Evolutionary conservation across 2,329 filamentous ascomycete species (phyloP), one percentile per base, ranked within the genome.

Genomic region (Ascochyta pisi): DNA sequence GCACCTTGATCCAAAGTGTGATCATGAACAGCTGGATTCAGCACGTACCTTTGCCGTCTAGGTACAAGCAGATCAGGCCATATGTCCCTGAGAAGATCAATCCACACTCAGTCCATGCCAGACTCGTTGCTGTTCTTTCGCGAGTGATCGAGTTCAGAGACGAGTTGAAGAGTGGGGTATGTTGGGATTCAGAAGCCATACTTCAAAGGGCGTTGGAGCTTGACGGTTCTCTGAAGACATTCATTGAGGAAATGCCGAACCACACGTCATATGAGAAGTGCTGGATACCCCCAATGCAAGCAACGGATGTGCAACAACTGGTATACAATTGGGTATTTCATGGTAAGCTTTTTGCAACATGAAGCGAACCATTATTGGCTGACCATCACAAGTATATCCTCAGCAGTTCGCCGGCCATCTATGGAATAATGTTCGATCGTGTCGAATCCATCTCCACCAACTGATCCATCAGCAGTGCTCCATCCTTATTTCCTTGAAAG

Each of bases 21-120:
- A 62, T 67, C 9, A 66, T 70, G 55, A 68, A 70, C 46, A 63
- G 58, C 38, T 70, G 65, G 65, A 62, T 70, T 9, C 64, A 67
- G 22, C 58, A 66, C n/a, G 42, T 61, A 41, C 49, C 59, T 1
- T 38, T 70, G 16, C 63, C 70, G 6, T 37, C 44, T 3, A 57
- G 60, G 5, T 68, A 63, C 24, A 51, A 51, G n/a, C 50, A 61
- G 8, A 53, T 61, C 12, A 48, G 50, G 40, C 35, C 50, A 9
- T 42, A 50, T 24, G 44, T 63, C 9, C 53, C 47, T 16, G 50
- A 51, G 7, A 55, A 34, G 23, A 53, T 39, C 13, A 56, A 57
- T 27, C 46, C 50, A 3, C 23, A 53, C 10, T 60, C 58, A 0
- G 50, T 62, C 1, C 55, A 66, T 27, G 59, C 58, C 13, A 40